Evolutionary conservation across 2,329 filamentous ascomycete species (phyloP), one percentile per base, ranked within the genome.

Genomic region (Penicillium digitatum): DNA sequence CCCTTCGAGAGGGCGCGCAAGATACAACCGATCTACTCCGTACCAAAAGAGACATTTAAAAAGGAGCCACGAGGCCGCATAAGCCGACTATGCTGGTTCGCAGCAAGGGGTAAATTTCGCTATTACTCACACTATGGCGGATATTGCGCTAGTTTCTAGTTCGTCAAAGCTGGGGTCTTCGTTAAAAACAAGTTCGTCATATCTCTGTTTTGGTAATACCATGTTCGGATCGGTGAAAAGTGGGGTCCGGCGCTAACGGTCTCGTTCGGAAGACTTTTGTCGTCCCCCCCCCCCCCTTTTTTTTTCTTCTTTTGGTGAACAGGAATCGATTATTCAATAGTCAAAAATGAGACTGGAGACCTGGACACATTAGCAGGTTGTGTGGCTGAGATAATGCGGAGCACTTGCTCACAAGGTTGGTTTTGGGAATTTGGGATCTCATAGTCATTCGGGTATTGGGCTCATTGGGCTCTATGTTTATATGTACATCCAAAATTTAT

Each of bases 401-500:
- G 34, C 8, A 11, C n/a, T 37, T 37, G 16, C n/a, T 35, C 34
- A 11, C 4, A 18, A 18, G 16, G 32, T 18, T 18, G n/a, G 20
- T 37, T 37, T 35, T 11, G 3, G 9, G 34, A 11, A 18, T 37
- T 20, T 18, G 34, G 34, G n/a, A 11, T 24, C 24, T 24, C 24
- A 39, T 40, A 50, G 27, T 42, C 51, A 40, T 20, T 53, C 22
- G 35, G 51, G 43, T 48, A 48, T 54, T 29, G 37, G n/a, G n/a
- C n/a, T n/a, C n/a, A 37, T 46, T 29, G n/a, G n/a, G n/a, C 6
- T 31, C 42, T 48, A 47, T 42, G 44, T 40, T 40, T 26, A 48
- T 54, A 49, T 54, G 37, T 54, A 54, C 51, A 54, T 40, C 35
- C 35, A 35, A 48, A 40, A 42, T n/a, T 42, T n/a, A 54, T 42